Evolutionary conservation across 768 basidiomycete species (phyloP).

Genomic region (Sarcodon sp.): DNA sequence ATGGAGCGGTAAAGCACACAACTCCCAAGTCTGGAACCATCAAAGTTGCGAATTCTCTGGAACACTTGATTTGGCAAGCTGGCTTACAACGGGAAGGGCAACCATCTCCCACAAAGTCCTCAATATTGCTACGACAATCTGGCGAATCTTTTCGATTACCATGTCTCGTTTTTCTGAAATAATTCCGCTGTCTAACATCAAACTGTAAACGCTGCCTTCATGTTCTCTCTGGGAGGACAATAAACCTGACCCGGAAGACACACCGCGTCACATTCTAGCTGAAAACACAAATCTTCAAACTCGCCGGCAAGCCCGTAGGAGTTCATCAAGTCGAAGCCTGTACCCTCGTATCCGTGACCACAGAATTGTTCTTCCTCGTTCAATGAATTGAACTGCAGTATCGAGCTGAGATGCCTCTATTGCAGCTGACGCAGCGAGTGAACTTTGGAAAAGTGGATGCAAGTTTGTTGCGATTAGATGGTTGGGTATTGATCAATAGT

Average conservation of each 20-base stretch:
- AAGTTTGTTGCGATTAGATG: too few relatives aligned
- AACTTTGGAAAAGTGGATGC: too few relatives aligned
- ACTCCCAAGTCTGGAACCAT: conserved; percentile 18
- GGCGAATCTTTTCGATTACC: conserved; percentile 15
- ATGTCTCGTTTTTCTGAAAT: conserved; percentile 5
- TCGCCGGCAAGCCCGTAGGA: not conserved
- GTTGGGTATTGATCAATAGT: too few relatives aligned
- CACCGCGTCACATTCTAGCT: too few relatives aligned
- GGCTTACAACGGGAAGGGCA: conserved; percentile 2
- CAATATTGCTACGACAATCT: conserved; percentile 2
- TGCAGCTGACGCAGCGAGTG: not conserved
- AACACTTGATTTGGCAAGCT: conserved; percentile 1
- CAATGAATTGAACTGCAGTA: conserved; percentile 13
- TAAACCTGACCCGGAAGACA: too few relatives aligned
- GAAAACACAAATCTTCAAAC: too few relatives aligned
- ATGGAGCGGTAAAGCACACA: conserved; percentile 20
- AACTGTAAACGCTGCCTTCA: not conserved
- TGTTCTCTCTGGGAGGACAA: too few relatives aligned
- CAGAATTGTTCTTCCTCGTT: conserved; percentile 12
- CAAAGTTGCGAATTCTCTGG: conserved; percentile 1
- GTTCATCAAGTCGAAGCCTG: conserved; percentile 7
- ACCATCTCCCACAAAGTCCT: not conserved
- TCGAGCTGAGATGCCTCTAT: not conserved
- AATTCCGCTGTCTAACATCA: not conserved
- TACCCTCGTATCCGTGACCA: conserved; percentile 11